Conservation (phyloP, 2,329 filamentous ascomycete species). For the Teratosphaeriaceae sp. region DNA sequence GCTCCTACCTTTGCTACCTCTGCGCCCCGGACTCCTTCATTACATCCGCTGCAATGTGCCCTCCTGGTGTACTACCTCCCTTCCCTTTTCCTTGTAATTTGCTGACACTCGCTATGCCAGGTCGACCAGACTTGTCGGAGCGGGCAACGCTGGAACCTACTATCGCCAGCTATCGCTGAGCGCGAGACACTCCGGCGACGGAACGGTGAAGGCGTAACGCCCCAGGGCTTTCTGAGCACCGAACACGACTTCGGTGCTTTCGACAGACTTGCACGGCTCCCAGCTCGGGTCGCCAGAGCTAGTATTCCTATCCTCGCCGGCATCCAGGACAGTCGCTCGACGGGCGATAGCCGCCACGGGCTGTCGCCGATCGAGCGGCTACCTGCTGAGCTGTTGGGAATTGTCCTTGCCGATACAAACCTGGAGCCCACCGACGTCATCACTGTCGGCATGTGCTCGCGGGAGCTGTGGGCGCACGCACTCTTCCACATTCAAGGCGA, state of each 20-base stretch:
- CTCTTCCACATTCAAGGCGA: conserved; percentile 5
- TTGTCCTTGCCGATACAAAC: background rate
- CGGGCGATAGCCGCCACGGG: too few relatives aligned
- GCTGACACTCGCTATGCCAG: background rate
- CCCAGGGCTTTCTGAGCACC: background rate
- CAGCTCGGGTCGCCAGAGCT: too few relatives aligned
- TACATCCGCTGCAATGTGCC: too few relatives aligned
- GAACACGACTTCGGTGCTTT: background rate
- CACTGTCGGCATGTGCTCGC: conserved; percentile 7
- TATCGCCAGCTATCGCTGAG: background rate
- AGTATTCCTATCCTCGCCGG: too few relatives aligned
- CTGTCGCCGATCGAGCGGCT: conserved; percentile 7
- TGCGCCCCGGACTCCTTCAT: too few relatives aligned
- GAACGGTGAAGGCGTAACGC: too few relatives aligned
- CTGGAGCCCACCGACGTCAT: conserved; percentile 1
- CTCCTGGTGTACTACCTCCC: too few relatives aligned
- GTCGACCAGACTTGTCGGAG: conserved; percentile 3
- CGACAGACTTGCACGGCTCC: conserved; percentile 1
- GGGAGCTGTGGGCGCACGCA: conserved; percentile 7
- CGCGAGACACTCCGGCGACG: background rate
- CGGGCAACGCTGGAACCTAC: background rate
- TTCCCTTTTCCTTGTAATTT: background rate
- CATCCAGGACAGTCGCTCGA: too few relatives aligned
- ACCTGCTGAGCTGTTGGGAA: conserved; percentile 4
- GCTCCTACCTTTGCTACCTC: too few relatives aligned